Base-by-base conservation (phyloP, 1,284 basidiomycete species). In the Cryptococcus sp. region DNA sequence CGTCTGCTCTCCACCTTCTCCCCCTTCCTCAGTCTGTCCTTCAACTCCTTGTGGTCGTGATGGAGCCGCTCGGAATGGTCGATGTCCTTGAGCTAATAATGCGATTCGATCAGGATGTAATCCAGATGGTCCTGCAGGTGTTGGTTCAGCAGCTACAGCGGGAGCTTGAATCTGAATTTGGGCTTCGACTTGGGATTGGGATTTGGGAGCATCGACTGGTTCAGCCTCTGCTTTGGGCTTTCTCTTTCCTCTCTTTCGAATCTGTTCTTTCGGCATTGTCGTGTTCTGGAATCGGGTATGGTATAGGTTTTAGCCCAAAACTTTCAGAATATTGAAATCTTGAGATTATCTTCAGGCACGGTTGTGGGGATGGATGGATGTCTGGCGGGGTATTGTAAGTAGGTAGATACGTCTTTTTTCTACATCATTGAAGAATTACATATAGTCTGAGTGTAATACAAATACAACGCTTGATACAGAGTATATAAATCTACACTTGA, bases 171-270 rank as follows among this genome's bases (percentile, higher is more conserved):
- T n/a, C n/a, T n/a, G n/a, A n/a, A 51, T 2, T 41, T 14, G 4
- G 39, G 22, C 4, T 32, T 28, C 40, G 43, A 46, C n/a, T 36
- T 31, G 16, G 16, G 45, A n/a, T 36, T 50, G 52, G 7, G 31
- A 39, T 28, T 52, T 37, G 19, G 47, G 41, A 7, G 54, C 41
- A 25, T 19, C 45, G 18, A 22, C 28, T 2, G 57, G 55, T 19
- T 62, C 62, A 4, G 48, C 54, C 40, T 63, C 67, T 0, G 51
- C 55, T 61, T 75, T 75, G 23, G 70, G 57, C 67, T 72, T 73
- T 49, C 72, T 60, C 62, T 67, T 72, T 37, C 73, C 73, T 54
- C 73, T 59, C 61, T 75, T 75, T 47, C 73, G 50, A 56, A 74
- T 63, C 46, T 73, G 68, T 57, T 74, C 72, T 53, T 70, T 70